phyloP scores from a whole-genome alignment of 2,329 filamentous ascomycete genomes.

The Endoconidiophora laricicola region DNA sequence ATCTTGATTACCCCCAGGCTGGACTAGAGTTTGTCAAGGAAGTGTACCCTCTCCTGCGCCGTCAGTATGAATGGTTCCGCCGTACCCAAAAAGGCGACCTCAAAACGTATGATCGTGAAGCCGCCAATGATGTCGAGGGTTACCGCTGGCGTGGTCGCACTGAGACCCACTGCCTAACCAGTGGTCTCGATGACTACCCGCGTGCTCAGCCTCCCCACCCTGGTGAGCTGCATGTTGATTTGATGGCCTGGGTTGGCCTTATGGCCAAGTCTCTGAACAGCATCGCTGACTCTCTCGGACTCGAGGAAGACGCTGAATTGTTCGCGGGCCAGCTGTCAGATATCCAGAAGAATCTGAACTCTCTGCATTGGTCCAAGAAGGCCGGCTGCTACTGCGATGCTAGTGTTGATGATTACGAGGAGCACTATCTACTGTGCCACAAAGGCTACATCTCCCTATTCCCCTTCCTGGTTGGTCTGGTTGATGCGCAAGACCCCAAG shows the following conservation, averaged over 20 bases:
- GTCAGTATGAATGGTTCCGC: constrained; percentile 89
- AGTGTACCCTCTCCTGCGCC: constrained; percentile 73
- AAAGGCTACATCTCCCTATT: constrained; percentile 92
- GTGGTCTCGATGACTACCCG: constrained; percentile 90
- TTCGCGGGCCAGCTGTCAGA: constrained; percentile 57
- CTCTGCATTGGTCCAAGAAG: constrained; percentile 79
- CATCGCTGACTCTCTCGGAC: constrained; percentile 59
- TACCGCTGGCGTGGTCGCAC: constrained; percentile 93
- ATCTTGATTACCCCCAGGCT: constrained; percentile 28
- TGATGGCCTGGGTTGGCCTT: constrained; percentile 95
- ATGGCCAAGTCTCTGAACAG: constrained; percentile 76
- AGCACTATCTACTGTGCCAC: constrained; percentile 78
- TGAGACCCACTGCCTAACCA: constrained; percentile 73
- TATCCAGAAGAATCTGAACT: constrained; percentile 73
- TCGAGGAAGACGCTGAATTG: constrained; percentile 58
- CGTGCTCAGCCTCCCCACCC: constrained; percentile 86
- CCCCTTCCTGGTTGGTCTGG: constrained; percentile 72
- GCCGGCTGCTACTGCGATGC: constrained; percentile 82
- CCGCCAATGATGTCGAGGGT: constrained; percentile 75
- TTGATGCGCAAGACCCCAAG: constrained; percentile 56
- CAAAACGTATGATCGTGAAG: constrained; percentile 77
- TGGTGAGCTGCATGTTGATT: constrained; percentile 84
- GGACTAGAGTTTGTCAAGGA: constrained; percentile 55
- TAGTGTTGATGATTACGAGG: constrained; percentile 88
- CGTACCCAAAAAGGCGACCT: constrained; percentile 81